Evolutionary conservation across 164 flowering plant species (phyloP).

Genomic region (Vitis amurensis): DNA sequence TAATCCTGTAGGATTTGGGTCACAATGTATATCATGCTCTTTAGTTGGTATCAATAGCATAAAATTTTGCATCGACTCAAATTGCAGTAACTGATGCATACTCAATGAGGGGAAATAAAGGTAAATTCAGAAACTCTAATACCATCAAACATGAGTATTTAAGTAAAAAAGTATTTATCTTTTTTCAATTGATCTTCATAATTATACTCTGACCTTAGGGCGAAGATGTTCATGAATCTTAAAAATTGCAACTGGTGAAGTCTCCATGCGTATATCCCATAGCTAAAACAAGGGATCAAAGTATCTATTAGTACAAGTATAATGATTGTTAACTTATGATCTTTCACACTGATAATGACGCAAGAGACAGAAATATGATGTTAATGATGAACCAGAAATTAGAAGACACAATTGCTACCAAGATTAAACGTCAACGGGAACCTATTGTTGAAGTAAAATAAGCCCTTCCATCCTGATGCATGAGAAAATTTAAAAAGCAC

Average conservation of each 20-base stretch:
- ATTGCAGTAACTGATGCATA: background rate
- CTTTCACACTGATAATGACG: background rate
- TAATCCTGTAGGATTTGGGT: too few relatives aligned
- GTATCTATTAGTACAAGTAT: slow-evolving; percentile 14
- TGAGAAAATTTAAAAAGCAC: background rate
- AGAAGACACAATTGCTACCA: background rate
- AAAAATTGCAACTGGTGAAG: slow-evolving; percentile 63
- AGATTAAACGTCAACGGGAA: background rate
- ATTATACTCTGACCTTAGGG: slow-evolving; percentile 52
- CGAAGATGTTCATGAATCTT: slow-evolving; percentile 73
- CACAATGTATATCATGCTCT: too few relatives aligned
- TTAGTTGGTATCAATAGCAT: too few relatives aligned
- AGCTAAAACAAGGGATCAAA: slow-evolving; percentile 41
- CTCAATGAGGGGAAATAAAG: background rate
- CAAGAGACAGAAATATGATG: background rate
- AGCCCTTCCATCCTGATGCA: background rate
- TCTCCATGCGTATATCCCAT: slow-evolving; percentile 77
- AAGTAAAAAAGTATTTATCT: background rate
- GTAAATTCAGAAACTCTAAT: background rate
- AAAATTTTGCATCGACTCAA: too few relatives aligned
- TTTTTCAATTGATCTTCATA: background rate
- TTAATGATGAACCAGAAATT: background rate
- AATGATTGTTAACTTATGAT: background rate
- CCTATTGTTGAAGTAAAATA: background rate
- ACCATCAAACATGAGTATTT: background rate